Conservation (phyloP, 177 flowering plant genomes). For the Vitis hybrid region DNA sequence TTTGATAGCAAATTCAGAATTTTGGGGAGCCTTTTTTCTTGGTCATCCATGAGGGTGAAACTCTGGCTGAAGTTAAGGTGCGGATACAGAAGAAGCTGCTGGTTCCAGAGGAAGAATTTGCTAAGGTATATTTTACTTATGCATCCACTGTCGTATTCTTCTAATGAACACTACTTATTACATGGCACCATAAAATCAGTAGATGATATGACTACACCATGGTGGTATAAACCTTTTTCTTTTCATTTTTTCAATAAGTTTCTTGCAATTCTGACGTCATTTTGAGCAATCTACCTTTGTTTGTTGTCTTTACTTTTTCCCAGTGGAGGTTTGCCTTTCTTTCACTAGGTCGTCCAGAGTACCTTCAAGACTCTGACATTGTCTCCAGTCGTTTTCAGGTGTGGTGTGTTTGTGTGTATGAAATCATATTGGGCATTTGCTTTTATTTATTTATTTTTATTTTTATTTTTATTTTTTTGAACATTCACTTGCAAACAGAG, state of each 20-base stretch:
- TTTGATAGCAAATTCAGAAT: conserved; percentile 61
- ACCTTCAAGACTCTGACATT: conserved; percentile 69
- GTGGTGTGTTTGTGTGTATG: neutral
- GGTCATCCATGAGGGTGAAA: conserved; percentile 78
- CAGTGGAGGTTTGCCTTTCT: conserved; percentile 92
- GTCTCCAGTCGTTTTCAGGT: conserved; percentile 83
- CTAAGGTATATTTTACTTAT: conserved; percentile 47
- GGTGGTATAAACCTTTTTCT: too few species aligned
- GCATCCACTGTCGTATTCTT: neutral
- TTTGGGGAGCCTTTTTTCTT: conserved; percentile 89
- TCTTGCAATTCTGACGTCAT: too few species aligned
- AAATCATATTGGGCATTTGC: neutral
- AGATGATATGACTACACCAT: too few species aligned
- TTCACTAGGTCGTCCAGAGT: conserved; percentile 80
- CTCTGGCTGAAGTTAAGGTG: conserved; percentile 65
- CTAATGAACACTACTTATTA: too few species aligned
- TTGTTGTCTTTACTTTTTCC: neutral
- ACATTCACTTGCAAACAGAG: conserved; percentile 30
- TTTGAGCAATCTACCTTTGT: too few species aligned
- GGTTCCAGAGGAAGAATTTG: conserved; percentile 81
- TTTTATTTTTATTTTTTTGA: neutral
- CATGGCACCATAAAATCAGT: too few species aligned
- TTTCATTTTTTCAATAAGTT: too few species aligned
- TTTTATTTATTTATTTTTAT: neutral
- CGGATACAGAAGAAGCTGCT: conserved; percentile 81